A percentile compares a stretch with the other conserved stretches of the same genome.
Evolutionary conservation across 495 filamentous ascomycete species (phyloP).

Genomic region (Penicillium samsonianum): DNA sequence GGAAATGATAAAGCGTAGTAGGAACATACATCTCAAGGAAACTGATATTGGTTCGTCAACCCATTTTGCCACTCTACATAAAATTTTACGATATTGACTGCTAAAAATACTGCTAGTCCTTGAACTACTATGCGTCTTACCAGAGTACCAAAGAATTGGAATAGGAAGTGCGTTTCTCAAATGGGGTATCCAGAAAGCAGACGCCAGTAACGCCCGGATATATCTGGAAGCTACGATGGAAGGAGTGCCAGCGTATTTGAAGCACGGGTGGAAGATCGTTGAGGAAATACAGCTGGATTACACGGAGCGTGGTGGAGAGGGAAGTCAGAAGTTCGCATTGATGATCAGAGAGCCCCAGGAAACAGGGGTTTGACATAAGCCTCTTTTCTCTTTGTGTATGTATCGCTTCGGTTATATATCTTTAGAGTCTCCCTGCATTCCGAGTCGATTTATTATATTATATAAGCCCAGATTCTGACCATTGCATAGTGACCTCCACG

Average conservation of each 20-base stretch:
- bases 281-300: conserved; percentile 42
- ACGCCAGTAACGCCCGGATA: conserved; percentile 44
- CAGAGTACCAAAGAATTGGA: conserved; percentile 51
- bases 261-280: conserved; percentile 48
- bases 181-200: conserved; percentile 52
- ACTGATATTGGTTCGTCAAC: conserved; percentile 8
- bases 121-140: conserved; percentile 34
- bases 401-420: too few species aligned
- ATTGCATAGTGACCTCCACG: too few species aligned
- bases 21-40: conserved; percentile 6
- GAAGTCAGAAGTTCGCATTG: conserved; percentile 26
- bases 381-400: neutral
- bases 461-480: too few species aligned
- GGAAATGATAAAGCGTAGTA: conserved; percentile 12
- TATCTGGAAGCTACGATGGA: conserved; percentile 58
- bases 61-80: neutral
- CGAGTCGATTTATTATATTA: too few species aligned
- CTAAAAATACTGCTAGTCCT: conserved; percentile 23
- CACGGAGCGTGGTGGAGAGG: conserved; percentile 33
- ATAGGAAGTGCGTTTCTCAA: conserved; percentile 49
- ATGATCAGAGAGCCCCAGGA: conserved; percentile 28
- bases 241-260: conserved; percentile 53
- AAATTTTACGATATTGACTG: conserved; percentile 13
- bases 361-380: neutral
- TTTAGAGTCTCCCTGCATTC: too few species aligned